Evolutionary conservation across 805 yeast genomes (phyloP).

Genomic region (Starmerella floricola): DNA sequence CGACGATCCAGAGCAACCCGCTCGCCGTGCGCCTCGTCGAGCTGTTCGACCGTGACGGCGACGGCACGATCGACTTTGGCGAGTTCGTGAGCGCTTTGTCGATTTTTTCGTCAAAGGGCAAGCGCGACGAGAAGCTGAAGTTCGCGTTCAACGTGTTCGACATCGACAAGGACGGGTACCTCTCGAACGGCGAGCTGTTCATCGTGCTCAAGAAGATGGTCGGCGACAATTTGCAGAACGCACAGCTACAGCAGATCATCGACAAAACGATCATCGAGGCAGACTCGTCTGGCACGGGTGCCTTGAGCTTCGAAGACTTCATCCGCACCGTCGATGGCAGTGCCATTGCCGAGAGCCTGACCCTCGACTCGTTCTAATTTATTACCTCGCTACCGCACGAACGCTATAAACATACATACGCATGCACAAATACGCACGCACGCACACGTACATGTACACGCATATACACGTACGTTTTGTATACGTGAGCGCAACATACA

Average conservation of each 20-base stretch:
- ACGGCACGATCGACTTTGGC: constrained; percentile 89
- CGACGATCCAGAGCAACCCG: constrained; percentile 85
- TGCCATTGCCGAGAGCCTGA: constrained; percentile 30
- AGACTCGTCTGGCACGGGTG: constrained; percentile 78
- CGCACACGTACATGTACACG: too few species aligned
- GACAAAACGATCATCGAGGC: constrained; percentile 93
- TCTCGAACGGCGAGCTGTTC: constrained; percentile 89
- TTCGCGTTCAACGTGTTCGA: constrained; percentile 93
- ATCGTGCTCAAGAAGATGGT: constrained; percentile 94
- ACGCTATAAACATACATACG: too few species aligned
- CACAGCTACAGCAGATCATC: constrained; percentile 89
- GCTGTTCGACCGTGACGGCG: constrained; percentile 83
- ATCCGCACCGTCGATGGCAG: constrained; percentile 35
- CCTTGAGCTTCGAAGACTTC: constrained; percentile 76
- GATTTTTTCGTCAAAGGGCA: constrained; percentile 75
- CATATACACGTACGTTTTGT: too few species aligned
- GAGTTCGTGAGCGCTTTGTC: constrained; percentile 83
- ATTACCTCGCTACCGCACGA: too few species aligned
- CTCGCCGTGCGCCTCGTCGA: constrained; percentile 82
- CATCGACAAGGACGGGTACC: constrained; percentile 87
- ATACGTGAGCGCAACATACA: too few species aligned
- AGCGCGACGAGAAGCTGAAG: constrained; percentile 63
- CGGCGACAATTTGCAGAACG: constrained; percentile 74
- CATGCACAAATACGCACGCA: too few species aligned
- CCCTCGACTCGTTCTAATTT: constrained; percentile 26